Conservation (phyloP, 2,329 filamentous ascomycete genomes). For the Aspergillus ruber region DNA sequence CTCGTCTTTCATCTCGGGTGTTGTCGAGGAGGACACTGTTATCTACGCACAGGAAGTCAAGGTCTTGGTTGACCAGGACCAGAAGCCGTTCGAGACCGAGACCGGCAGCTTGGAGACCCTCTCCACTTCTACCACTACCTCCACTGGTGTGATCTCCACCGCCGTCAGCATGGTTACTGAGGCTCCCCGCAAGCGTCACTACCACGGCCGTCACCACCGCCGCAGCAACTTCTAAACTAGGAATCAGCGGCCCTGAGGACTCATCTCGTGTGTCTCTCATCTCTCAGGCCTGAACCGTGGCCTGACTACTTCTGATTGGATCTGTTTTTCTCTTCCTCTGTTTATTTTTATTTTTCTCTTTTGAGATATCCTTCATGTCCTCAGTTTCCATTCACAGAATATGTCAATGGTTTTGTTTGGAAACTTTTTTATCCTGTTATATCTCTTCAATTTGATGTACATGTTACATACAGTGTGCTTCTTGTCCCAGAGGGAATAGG, state of each 20-base stretch:
- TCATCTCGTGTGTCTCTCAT: background rate
- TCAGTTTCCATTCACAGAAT: background rate
- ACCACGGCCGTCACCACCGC: background rate
- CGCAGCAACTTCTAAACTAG: background rate
- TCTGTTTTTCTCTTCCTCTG: background rate
- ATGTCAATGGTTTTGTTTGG: background rate
- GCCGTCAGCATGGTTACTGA: background rate
- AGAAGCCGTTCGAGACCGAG: background rate
- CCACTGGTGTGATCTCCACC: background rate
- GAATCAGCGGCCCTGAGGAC: background rate
- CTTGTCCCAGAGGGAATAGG: constrained; percentile 10
- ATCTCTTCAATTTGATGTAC: constrained; percentile 9
- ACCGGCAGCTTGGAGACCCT: background rate
- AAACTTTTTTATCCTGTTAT: background rate
- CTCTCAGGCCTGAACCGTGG: background rate
- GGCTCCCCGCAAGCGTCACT: background rate
- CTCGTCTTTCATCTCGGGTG: background rate
- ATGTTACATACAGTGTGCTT: constrained; percentile 8
- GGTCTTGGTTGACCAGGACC: background rate
- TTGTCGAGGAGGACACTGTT: background rate
- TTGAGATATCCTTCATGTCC: background rate
- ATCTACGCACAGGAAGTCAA: background rate
- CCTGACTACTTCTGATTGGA: background rate
- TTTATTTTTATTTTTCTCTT: background rate
- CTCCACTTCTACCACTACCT: background rate